A percentile compares a stretch with the other conserved stretches of the same genome.
These are phyloP conservation scores for Serendipita vermifera DNA, from an alignment of 768 basidiomycete genomes.

Conservation along the genomic window DNA sequence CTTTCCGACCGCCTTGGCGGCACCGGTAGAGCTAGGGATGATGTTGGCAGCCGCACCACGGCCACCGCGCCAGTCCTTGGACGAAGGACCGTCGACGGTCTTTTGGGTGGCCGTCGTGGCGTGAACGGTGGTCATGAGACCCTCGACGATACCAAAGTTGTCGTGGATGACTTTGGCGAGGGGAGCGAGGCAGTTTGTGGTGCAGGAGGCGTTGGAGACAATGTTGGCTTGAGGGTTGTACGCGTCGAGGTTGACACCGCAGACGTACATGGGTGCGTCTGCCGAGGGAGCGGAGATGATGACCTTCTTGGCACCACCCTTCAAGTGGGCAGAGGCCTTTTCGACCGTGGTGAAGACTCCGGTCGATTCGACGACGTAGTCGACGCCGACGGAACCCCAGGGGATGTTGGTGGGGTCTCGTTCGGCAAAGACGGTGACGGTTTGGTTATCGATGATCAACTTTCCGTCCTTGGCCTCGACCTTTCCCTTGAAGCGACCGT, in stretches of 20 bases:
- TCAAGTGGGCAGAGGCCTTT: conserved; percentile 85
- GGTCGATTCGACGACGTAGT: conserved; percentile 95
- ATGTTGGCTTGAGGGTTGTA: conserved; percentile 86
- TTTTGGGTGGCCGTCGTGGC: conserved; percentile 93
- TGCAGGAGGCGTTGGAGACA: conserved; percentile 97
- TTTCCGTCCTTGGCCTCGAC: conserved; percentile 69
- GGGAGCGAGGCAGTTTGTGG: conserved; percentile 99
- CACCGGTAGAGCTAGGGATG: conserved; percentile 97
- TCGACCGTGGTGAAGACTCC: conserved; percentile 97
- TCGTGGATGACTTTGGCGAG: conserved; percentile 97
- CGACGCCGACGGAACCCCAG: conserved; percentile 71
- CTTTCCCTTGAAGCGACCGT: conserved; percentile 77
- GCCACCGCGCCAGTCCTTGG: conserved; percentile 96
- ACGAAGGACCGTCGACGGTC: conserved; percentile 86
- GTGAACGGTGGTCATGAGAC: conserved; percentile 97
- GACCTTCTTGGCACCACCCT: conserved; percentile 99
- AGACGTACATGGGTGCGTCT: conserved; percentile 89
- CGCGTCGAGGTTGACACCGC: conserved; percentile 86
- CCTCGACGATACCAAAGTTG: conserved; percentile 92
- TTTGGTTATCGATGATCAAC: conserved; percentile 69
- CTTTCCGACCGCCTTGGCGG: conserved; percentile 97
- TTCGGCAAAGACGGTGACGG: conserved; percentile 69
- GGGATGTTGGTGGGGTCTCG: conserved; percentile 74
- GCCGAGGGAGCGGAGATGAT: conserved; percentile 98
- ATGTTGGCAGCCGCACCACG: conserved; percentile 96